Evolutionary conservation across 768 basidiomycete species (phyloP).

Genomic region (Boletales sp.): DNA sequence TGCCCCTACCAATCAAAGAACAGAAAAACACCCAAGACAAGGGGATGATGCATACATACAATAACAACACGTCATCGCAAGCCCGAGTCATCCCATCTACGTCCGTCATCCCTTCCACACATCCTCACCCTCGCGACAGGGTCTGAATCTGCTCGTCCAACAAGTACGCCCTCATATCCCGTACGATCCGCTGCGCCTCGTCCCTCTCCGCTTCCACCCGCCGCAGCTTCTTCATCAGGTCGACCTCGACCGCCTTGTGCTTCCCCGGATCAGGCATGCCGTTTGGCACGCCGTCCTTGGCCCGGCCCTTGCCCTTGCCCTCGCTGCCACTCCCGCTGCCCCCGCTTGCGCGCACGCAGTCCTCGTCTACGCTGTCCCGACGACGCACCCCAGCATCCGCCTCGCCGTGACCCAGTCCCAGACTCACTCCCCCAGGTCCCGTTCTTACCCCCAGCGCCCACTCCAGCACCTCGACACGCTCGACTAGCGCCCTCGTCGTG

Average conservation of each 20-base stretch:
- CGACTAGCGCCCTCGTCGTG: conserved; percentile 15
- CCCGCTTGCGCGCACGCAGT: too few species aligned
- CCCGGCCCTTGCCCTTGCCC: not conserved
- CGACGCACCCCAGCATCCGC: not conserved
- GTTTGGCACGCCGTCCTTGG: too few species aligned
- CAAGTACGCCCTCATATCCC: conserved; percentile 14
- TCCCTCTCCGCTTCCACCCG: conserved; percentile 21
- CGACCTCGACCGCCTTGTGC: conserved; percentile 1
- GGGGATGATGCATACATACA: too few species aligned
- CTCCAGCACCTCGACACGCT: conserved; percentile 25
- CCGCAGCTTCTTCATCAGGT: conserved; percentile 9
- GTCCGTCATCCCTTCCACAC: too few species aligned
- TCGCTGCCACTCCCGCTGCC: not conserved
- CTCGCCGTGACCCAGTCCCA: not conserved
- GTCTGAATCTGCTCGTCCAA: conserved; percentile 3
- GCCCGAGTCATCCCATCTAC: too few species aligned
- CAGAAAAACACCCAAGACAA: too few species aligned
- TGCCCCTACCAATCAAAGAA: too few species aligned
- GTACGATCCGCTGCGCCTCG: conserved; percentile 11
- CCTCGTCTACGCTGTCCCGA: not conserved
- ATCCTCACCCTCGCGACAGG: too few species aligned
- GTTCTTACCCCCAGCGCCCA: conserved; percentile 5
- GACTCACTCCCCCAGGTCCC: not conserved
- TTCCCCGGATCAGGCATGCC: not conserved
- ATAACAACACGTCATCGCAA: too few species aligned